Percentiles rank a stretch among this genome's conserved stretches.
phyloP scores from a whole-genome alignment of 2,329 filamentous ascomycete genomes.

The Allantophomopsis cytisporea region DNA sequence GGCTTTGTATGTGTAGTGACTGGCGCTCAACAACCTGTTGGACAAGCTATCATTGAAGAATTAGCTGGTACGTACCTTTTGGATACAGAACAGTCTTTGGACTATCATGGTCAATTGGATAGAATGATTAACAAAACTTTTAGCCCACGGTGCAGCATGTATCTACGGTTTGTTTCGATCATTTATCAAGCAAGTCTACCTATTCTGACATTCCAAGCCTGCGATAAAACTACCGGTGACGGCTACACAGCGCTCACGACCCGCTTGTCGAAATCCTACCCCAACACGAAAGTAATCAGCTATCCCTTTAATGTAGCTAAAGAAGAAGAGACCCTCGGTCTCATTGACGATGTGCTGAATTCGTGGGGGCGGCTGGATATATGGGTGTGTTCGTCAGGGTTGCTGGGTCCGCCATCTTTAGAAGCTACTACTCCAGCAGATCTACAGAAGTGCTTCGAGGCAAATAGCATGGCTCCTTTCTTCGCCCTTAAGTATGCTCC shows the following conservation, averaged over 20 bases:
- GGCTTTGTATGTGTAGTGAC: slow-evolving; percentile 54
- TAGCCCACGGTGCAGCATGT: slow-evolving; percentile 49
- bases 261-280: slow-evolving; percentile 26
- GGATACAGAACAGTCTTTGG: background rate
- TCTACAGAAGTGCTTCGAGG: slow-evolving; percentile 42
- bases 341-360: slow-evolving; percentile 51
- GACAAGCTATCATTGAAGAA: slow-evolving; percentile 43
- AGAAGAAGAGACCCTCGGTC: slow-evolving; percentile 43
- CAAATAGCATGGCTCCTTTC: slow-evolving; percentile 47
- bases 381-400: slow-evolving; percentile 42
- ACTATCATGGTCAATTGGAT: background rate
- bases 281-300: slow-evolving; percentile 45
- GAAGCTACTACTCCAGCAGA: slow-evolving; percentile 39
- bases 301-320: slow-evolving; percentile 45
- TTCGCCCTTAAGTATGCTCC: slow-evolving; percentile 52
- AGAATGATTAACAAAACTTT: slow-evolving; percentile 6
- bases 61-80: slow-evolving; percentile 32
- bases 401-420: slow-evolving; percentile 42
- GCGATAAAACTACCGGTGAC: slow-evolving; percentile 28
- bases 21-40: slow-evolving; percentile 45
- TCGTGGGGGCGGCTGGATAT: slow-evolving; percentile 44
- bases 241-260: slow-evolving; percentile 25
- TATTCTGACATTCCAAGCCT: slow-evolving; percentile 21
- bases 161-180: slow-evolving; percentile 32
- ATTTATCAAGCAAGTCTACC: no score